A percentile compares a stretch with the other conserved stretches of the same genome.
These are phyloP conservation scores for Boletellus emodensis DNA, from an alignment of 768 basidiomycete genomes.

Conservation along the genomic window DNA sequence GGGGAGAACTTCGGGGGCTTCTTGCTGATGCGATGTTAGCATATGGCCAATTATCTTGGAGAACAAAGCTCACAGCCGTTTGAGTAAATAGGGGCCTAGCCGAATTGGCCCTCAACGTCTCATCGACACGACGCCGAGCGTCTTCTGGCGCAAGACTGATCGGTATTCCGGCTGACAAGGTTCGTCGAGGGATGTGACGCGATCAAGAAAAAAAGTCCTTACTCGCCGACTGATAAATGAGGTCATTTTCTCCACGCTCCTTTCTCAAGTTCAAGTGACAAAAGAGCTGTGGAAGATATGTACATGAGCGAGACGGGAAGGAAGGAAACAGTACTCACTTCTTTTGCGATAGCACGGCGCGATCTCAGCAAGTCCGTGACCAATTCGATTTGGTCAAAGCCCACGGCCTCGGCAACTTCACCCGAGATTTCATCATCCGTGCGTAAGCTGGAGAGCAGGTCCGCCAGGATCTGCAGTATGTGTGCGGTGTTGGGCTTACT, in stretches of 20 bases:
- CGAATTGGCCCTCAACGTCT: conserved; percentile 56
- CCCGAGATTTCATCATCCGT: conserved; percentile 70
- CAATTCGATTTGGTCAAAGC: conserved; percentile 80
- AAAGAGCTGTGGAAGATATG: conserved; percentile 14
- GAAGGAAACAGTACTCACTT: conserved; percentile 37
- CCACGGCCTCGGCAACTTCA: conserved; percentile 75
- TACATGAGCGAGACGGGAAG: neutral
- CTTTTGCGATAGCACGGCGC: conserved; percentile 44
- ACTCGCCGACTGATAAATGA: conserved; percentile 7
- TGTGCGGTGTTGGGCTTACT: conserved; percentile 13
- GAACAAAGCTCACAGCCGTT: conserved; percentile 40
- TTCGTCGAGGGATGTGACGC: neutral
- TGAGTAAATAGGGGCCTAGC: conserved; percentile 61
- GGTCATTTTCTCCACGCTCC: neutral
- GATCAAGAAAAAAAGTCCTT: neutral
- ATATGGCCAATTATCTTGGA: neutral
- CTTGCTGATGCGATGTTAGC: conserved; percentile 38
- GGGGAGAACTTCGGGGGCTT: conserved; percentile 63
- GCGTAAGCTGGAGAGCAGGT: conserved; percentile 45
- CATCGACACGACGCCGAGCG: conserved; percentile 60
- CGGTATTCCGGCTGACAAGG: neutral
- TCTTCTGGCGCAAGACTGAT: conserved; percentile 41
- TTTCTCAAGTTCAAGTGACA: neutral
- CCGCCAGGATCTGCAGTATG: conserved; percentile 20
- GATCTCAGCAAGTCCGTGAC: conserved; percentile 65